Percentiles rank a stretch among this genome's conserved stretches.
phyloP scores from a whole-genome alignment of 129 eudicot species.

The Artemisia argyi region DNA sequence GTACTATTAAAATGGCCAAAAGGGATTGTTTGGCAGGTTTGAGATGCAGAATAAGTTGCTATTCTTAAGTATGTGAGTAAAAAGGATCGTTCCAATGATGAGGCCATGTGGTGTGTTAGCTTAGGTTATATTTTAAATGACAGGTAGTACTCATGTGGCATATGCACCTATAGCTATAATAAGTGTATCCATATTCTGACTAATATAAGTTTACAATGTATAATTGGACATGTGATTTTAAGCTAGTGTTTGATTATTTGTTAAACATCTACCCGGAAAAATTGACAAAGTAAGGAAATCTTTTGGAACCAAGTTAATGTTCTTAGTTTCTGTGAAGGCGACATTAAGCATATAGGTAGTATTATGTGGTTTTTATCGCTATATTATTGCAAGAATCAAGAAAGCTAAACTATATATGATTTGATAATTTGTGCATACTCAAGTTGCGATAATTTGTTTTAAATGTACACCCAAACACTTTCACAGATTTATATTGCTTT shows the following conservation, averaged over 20 bases:
- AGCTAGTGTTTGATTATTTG: constrained; percentile 6
- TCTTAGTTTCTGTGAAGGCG: neutral
- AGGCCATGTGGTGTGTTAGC: constrained; percentile 45
- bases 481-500: neutral
- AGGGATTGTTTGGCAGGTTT: constrained; percentile 24
- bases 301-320: neutral
- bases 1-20: constrained; percentile 15
- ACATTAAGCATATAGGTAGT: neutral
- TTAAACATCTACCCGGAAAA: neutral
- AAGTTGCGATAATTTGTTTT: neutral
- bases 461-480: neutral
- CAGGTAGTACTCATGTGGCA: constrained; percentile 30
- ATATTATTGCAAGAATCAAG: neutral
- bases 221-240: constrained; percentile 3
- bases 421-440: neutral
- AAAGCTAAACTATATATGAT: neutral
- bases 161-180: constrained; percentile 12
- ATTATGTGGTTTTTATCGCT: neutral
- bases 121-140: constrained; percentile 13
- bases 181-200: constrained; percentile 5
- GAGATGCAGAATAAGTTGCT: constrained; percentile 22
- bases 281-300: neutral
- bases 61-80: constrained; percentile 12
- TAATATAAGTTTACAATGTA: neutral
- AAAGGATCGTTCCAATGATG: constrained; percentile 40